phyloP scores from a whole-genome alignment of 177 flowering plant species.

The Vitis hybrid region DNA sequence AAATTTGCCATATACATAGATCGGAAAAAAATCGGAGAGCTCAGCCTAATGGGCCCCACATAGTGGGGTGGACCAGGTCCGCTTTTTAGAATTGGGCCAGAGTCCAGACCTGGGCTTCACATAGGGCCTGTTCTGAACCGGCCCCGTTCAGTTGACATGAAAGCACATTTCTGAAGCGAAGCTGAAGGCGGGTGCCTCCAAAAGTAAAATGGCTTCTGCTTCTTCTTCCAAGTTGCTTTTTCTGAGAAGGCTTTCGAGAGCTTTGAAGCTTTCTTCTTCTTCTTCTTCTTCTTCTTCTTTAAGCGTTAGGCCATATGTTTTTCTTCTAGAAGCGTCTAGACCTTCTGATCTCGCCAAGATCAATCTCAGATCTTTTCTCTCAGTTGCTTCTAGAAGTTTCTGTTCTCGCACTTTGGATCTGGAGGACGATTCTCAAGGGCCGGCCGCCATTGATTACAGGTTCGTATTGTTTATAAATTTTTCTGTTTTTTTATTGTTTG shows the following conservation, averaged over 20 bases:
- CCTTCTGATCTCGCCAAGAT: neutral
- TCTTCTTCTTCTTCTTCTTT: constrained; percentile 2
- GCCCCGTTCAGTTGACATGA: too few species aligned
- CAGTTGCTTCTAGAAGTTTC: constrained; percentile 13
- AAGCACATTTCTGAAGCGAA: neutral
- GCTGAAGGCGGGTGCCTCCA: too few species aligned
- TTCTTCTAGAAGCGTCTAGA: constrained; percentile 19
- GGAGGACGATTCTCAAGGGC: constrained; percentile 24
- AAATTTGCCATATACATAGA: too few species aligned
- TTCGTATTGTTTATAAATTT: constrained; percentile 1
- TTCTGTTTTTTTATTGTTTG: neutral
- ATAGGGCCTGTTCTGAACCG: too few species aligned
- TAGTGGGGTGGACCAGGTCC: too few species aligned
- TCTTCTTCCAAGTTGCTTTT: constrained; percentile 19
- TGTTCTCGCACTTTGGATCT: constrained; percentile 17
- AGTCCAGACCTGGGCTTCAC: too few species aligned
- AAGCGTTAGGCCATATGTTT: neutral
- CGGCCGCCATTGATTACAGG: constrained; percentile 44
- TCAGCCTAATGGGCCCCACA: too few species aligned
- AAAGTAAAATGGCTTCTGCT: neutral
- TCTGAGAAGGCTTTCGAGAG: constrained; percentile 16
- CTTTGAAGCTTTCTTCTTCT: constrained; percentile 9
- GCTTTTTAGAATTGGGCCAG: too few species aligned
- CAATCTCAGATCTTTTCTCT: neutral
- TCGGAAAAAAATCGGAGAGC: too few species aligned